These are phyloP conservation scores for Blastobotrys apis DNA, from an alignment of 1,139 yeast genomes.

Conservation along the genomic window DNA sequence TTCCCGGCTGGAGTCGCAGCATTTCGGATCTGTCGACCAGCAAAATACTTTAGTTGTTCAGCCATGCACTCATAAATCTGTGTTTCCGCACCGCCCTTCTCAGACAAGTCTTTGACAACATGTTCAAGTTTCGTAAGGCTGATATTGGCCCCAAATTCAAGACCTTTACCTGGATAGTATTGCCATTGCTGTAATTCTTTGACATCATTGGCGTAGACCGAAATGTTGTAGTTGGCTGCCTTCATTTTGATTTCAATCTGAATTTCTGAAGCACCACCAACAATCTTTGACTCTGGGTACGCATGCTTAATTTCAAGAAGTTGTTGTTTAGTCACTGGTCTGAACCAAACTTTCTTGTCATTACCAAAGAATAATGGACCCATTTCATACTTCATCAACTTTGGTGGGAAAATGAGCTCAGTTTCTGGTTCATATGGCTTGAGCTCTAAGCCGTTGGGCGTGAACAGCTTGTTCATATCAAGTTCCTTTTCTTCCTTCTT, in stretches of 20 bases:
- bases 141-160: constrained; percentile 41
- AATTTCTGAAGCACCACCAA: constrained; percentile 47
- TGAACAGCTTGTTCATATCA: constrained; percentile 18
- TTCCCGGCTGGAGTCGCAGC: constrained; percentile 49
- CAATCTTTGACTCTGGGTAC: constrained; percentile 40
- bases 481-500: constrained; percentile 14
- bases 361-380: constrained; percentile 38
- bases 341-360: constrained; percentile 39
- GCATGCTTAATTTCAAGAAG: constrained; percentile 35
- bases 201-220: constrained; percentile 41
- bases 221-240: constrained; percentile 39
- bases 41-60: constrained; percentile 43
- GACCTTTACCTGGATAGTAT: constrained; percentile 37
- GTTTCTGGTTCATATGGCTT: constrained; percentile 37
- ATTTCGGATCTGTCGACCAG: constrained; percentile 46
- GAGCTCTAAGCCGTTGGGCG: constrained; percentile 38
- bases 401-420: constrained; percentile 42
- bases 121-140: constrained; percentile 40
- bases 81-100: constrained; percentile 24
- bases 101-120: constrained; percentile 32
- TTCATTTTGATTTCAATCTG: constrained; percentile 45
- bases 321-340: constrained; percentile 40
- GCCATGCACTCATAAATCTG: constrained; percentile 39
- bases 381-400: constrained; percentile 30
- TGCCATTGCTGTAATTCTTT: constrained; percentile 37